Evolutionary conservation across 768 basidiomycete species (phyloP), one percentile per base, ranked within the genome.

Genomic region (Suillus plorans): DNA sequence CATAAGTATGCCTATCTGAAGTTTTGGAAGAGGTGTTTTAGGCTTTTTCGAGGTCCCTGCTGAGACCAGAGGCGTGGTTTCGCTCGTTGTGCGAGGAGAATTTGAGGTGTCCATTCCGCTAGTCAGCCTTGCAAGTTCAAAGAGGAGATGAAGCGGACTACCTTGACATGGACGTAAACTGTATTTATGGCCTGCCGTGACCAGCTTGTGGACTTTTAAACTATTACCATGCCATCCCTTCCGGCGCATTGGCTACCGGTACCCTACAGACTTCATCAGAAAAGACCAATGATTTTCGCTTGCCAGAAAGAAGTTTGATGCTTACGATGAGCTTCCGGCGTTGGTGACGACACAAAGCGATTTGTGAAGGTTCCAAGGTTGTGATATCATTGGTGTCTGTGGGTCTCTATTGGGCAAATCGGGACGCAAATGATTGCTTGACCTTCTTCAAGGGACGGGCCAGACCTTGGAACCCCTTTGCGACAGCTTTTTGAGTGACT

Each of bases 1-100:
- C 34, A 87, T 71, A 22, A 83, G 69, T 25, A 87, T 75, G 4
- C 70, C 73, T 18, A 81, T 72, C 59, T 81, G 81, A 18, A 79
- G 31, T 41, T 73, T 80, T 9, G 81, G 81, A 0, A 82, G 66
- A 1, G 80, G 79, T 0, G 79, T 77, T 13, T 56, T 63, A 0
- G 63, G 1, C 52, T 53, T 67, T 58, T 62, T 68, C 22, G 16
- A 13, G 14, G 44, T 20, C 18, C 14, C 36, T 37, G 7, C n/a
- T 22, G 56, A 22, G 36, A 39, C 7, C 22, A 57, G 22, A 57
- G 36, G 56, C n/a, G 56, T 37, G 7, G 56, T 57, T 36, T 57
- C 56, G 36, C n/a, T 39, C 9, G 13, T 14, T 22, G 13, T 9
- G 22, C 14, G 4, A 16, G 13, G 37, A 22, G 56, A 12, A 34